phyloP scores from a whole-genome alignment of 768 basidiomycete species.

The Dentipellis fragilis region DNA sequence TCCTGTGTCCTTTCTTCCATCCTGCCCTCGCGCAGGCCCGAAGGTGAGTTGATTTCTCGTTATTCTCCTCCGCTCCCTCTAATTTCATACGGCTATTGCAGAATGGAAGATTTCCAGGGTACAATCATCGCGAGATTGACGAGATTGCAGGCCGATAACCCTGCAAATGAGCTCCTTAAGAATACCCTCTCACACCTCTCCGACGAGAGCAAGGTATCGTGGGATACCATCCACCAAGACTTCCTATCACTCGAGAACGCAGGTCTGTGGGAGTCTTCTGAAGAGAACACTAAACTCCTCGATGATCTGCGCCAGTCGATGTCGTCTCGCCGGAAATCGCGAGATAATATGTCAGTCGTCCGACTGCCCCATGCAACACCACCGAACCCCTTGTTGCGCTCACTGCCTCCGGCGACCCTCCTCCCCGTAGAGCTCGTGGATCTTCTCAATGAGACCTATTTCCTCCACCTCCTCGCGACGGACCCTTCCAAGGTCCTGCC shows the following conservation, averaged over 20 bases:
- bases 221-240: neutral
- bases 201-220: neutral
- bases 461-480: constrained; percentile 58
- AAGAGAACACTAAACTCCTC: neutral
- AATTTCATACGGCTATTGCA: neutral
- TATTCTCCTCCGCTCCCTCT: neutral
- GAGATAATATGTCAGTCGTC: neutral
- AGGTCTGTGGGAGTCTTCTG: neutral
- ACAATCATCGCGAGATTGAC: neutral
- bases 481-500: constrained; percentile 54
- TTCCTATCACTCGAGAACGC: neutral
- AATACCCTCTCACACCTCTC: neutral
- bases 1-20: no score
- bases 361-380: neutral
- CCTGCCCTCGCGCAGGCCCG: no score
- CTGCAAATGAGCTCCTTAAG: neutral
- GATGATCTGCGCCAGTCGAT: neutral
- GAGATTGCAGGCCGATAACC: neutral
- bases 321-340: neutral
- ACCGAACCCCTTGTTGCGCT: constrained; percentile 12
- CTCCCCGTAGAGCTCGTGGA: constrained; percentile 50
- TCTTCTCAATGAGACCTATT: constrained; percentile 48
- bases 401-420: constrained; percentile 14
- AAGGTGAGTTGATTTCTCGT: no score
- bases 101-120: neutral